Evolutionary conservation across 2,329 filamentous ascomycete genomes (phyloP).

Genomic region (Exophiala sp.): DNA sequence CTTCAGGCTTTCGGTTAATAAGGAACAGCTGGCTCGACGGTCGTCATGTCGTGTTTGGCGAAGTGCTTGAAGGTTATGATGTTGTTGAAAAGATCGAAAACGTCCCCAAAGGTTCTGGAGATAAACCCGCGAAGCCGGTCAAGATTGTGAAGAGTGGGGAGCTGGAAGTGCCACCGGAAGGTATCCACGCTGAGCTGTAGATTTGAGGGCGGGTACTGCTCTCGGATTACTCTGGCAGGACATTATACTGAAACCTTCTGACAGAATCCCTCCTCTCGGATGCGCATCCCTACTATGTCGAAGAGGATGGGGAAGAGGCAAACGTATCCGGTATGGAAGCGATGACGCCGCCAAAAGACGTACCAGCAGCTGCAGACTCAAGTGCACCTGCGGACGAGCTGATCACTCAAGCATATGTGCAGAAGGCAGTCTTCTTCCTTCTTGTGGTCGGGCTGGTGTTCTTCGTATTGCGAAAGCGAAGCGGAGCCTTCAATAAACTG

Average conservation of each 20-base stretch:
- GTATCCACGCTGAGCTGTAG: slow-evolving; percentile 63
- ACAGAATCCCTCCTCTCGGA: slow-evolving; percentile 24
- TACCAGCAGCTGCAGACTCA: slow-evolving; percentile 11
- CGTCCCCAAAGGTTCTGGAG: slow-evolving; percentile 50
- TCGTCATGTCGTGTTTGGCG: slow-evolving; percentile 62
- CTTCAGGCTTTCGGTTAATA: slow-evolving; percentile 4
- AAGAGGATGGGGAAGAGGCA: slow-evolving; percentile 10
- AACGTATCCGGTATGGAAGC: slow-evolving; percentile 9
- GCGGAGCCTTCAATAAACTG: slow-evolving; percentile 16
- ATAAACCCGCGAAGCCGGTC: slow-evolving; percentile 54
- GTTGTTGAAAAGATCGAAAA: slow-evolving; percentile 61
- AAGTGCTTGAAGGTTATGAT: slow-evolving; percentile 63
- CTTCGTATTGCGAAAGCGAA: slow-evolving; percentile 16
- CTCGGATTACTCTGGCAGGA: slow-evolving; percentile 17
- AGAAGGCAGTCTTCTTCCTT: slow-evolving; percentile 20
- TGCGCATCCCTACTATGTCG: slow-evolving; percentile 24
- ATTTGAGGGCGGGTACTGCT: slow-evolving; percentile 31
- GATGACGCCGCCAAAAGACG: slow-evolving; percentile 7
- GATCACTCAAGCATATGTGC: slow-evolving; percentile 21
- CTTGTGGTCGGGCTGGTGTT: slow-evolving; percentile 20
- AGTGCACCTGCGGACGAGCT: slow-evolving; percentile 11
- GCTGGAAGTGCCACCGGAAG: slow-evolving; percentile 57
- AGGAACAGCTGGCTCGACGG: slow-evolving; percentile 54
- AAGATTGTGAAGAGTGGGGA: slow-evolving; percentile 63
- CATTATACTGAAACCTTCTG: slow-evolving; percentile 12